Evolutionary conservation across 1,284 basidiomycete genomes (phyloP), one percentile per base, ranked within the genome.

Genomic region (Cystobasidium pallidum): DNA sequence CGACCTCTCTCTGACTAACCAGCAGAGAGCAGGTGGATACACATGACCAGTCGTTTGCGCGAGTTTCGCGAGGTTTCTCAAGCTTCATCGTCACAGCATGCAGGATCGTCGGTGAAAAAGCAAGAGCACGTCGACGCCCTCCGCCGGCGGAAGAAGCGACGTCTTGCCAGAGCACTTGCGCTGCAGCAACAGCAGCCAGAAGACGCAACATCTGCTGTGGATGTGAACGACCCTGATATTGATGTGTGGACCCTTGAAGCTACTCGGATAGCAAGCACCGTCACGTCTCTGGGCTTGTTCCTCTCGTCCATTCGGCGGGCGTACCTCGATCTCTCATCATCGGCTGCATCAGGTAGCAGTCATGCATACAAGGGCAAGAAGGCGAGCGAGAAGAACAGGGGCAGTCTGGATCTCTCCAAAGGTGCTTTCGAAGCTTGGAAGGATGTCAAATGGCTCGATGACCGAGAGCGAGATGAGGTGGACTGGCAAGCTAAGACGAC

Each of bases 381-480:
- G 13, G 36, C 21, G 59, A 70, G 58, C 26, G 47, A 63, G 36
- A 58, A 52, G 36, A 57, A 30, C 55, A 67, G 58, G 45, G 65
- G 70, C 36, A 61, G 51, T 19, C 57, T 61, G 32, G 54, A 66
- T 36, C 55, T 73, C 13, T 47, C 36, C n/a, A 73, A 73, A 45
- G 64, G 70, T 45, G 74, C 73, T 1, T 72, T 79, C 30, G 67
- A 72, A 26, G 83, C 84, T 32, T 91, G 89, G 88, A 81, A 86
- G 15, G 86, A 86, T 70, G 84, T 92, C 55, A 87, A 86, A 73
- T 84, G 88, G 78, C 84, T 95, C 17, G 88, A 86, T 28, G 92
- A 94, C 77, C 87, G 90, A 74, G 91, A 95, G 80, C 84, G 92
- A 65, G 92, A 94, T 81, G 90, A 94, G 81, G 90, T 95, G 73